Base-by-base conservation (phyloP, 2,329 filamentous ascomycete genomes). In the Colletotrichum eremochloae region DNA sequence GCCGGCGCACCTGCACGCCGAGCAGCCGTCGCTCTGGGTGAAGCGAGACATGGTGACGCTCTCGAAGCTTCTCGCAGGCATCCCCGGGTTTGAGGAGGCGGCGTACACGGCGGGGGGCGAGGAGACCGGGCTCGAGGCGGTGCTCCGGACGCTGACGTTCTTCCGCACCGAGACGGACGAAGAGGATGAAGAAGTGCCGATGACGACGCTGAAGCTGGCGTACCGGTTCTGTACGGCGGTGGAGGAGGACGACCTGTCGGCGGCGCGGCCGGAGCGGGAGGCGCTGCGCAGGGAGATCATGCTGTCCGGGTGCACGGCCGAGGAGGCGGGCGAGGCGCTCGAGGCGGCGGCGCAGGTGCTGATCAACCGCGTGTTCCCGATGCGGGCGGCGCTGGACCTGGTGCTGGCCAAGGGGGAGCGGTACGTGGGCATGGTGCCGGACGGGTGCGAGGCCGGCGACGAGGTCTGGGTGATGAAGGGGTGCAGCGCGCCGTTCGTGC, bases 381-480 rank as follows among this genome's bases (percentile, higher is more conserved):
- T 56, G 48, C 71, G 71, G 8, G 61, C 61, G 20, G 67, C 67
- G 48, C 67, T 73, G 67, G 71, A 73, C 36, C 24, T 73, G 56
- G 67, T 73, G 56, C 63, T 73, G 44, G 67, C 67, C 31, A 62
- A 33, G 44, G 67, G 61, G 0, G 71, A 29, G 12, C 50, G n/a
- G 61, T 71, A 71, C 42, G 71, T 71, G 5, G 61, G 14, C 24
- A 73, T 73, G 71, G 71, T 71, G 48, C 71, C 71, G 33, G 71
- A 71, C 29, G 67, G 67, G 24, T 50, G 55, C 52, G 50, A 61
- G 61, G 61, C 67, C 1, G 71, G 71, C 3, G 71, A 73, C 20
- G 71, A 73, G 71, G 24, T 73, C 5, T 73, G 71, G 71, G 63
- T 73, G 1, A 9, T 73, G 20, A 73, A 73, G 67, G 71, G 71